Conservation (phyloP, 768 basidiomycete species). For the Suillus luteus region DNA sequence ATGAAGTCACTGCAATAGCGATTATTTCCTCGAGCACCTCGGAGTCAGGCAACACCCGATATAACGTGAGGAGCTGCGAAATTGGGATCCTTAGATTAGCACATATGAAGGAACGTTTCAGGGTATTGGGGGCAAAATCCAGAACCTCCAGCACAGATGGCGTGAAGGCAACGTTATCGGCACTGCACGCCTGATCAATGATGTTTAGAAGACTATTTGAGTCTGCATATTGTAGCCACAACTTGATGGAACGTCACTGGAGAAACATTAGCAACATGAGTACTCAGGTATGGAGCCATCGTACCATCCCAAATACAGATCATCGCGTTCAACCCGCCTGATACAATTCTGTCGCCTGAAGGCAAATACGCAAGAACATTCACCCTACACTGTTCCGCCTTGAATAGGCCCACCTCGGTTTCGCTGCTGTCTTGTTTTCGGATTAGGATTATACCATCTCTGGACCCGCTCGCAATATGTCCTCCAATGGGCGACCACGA, state of each 20-base stretch:
- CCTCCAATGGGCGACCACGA: constrained; percentile 1
- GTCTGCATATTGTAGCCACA: constrained; percentile 63
- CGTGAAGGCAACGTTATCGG: constrained; percentile 9
- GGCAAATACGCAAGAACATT: background rate
- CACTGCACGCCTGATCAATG: constrained; percentile 4
- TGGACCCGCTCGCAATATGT: background rate
- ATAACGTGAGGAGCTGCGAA: constrained; percentile 42
- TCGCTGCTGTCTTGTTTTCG: background rate
- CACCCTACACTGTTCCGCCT: background rate
- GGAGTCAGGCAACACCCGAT: constrained; percentile 36
- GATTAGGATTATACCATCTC: background rate
- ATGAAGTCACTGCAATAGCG: constrained; percentile 22
- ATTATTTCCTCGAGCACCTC: constrained; percentile 49
- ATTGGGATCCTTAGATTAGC: constrained; percentile 27
- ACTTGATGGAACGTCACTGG: constrained; percentile 19
- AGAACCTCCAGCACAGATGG: constrained; percentile 37
- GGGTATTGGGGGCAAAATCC: constrained; percentile 36
- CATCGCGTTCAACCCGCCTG: background rate
- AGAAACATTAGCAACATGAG: background rate
- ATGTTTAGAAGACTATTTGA: constrained; percentile 33
- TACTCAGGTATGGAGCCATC: background rate
- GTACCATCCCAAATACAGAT: background rate
- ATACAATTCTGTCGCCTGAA: background rate
- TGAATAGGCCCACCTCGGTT: background rate
- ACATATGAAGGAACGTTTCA: constrained; percentile 20